Conservation (phyloP, 352 stramenopile species). For the Phytophthora aleatoria region DNA sequence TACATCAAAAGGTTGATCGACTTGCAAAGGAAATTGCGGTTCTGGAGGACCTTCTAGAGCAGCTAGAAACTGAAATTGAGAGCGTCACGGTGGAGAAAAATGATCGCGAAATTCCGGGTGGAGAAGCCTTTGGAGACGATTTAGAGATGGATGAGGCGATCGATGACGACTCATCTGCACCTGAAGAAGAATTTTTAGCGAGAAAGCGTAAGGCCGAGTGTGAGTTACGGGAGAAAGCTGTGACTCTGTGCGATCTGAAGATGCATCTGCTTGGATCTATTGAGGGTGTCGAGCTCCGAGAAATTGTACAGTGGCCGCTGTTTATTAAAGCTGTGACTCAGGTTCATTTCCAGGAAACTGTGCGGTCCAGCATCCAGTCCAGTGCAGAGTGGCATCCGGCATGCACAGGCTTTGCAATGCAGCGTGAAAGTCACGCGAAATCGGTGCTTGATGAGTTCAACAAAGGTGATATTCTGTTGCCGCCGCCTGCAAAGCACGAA, state of each 20-base stretch:
- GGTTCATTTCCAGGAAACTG: slow-evolving; percentile 49
- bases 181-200: slow-evolving; percentile 25
- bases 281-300: slow-evolving; percentile 58
- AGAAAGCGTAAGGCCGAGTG: slow-evolving; percentile 26
- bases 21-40: slow-evolving; percentile 38
- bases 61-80: slow-evolving; percentile 52
- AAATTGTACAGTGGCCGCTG: slow-evolving; percentile 53
- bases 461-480: slow-evolving; percentile 56
- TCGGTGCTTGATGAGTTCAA: slow-evolving; percentile 42
- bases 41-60: slow-evolving; percentile 42
- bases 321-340: slow-evolving; percentile 60
- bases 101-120: background rate
- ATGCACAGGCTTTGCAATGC: slow-evolving; percentile 60
- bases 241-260: slow-evolving; percentile 41
- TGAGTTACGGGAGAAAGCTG: slow-evolving; percentile 41
- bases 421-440: slow-evolving; percentile 30
- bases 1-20: slow-evolving; percentile 40
- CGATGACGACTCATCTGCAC: slow-evolving; percentile 3
- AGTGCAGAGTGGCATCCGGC: slow-evolving; percentile 49
- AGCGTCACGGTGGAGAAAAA: slow-evolving; percentile 9
- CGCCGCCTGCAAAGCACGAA: slow-evolving; percentile 58
- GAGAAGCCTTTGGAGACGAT: slow-evolving; percentile 6
- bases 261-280: slow-evolving; percentile 62
- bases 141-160: slow-evolving; percentile 18
- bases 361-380: slow-evolving; percentile 22